Evolutionary conservation across 805 yeast genomes (phyloP), one percentile per base, ranked within the genome.

Genomic region (Saturnispora silvae): DNA sequence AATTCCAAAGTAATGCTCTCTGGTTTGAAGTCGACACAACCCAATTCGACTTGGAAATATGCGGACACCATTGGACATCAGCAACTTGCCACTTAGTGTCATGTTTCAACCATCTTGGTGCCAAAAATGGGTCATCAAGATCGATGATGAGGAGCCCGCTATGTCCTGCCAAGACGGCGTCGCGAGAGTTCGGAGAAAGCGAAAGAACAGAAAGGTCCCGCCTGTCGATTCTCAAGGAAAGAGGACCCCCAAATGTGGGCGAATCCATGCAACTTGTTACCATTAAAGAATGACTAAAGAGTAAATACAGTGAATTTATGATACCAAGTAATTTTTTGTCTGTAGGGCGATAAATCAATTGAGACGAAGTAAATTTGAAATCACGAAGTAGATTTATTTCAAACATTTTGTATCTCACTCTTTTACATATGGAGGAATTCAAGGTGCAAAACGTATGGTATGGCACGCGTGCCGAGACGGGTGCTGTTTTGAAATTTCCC

Each of bases 41-140:
- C 95, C 96, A 87, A 5, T 80, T 67, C 1, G 95, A 89, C 46
- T 82, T 83, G 2, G 77, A 68, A 5, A 70, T 65, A 53, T 92
- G 96, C 0, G 96, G 96, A 3, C 94, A 83, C 97, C 98, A 92
- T 57, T 92, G 97, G 2, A 89, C 96, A 55, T 89, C 96, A 0
- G 98, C 96, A 3, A 92, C 98, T 56, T 92, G 97, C 97, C 97
- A 92, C 0, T 94, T 77, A 0, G 96, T 89, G 25, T 77, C 68
- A 52, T 92, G 96, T 38, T 78, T 94, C 13, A 92, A 69, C 87
- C 94, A 85, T 41, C 98, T 65, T 0, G 98, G 98, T 1, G 94
- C 86, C 0, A 89, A 75, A 58, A 84, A 89, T 1, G 97, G 98
- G 55, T 92, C 96, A 51, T 89, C 95, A 29, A 92, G 59, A 59